phyloP scores from a whole-genome alignment of 1,139 yeast genomes.

The Blastobotrys arbuscula region DNA sequence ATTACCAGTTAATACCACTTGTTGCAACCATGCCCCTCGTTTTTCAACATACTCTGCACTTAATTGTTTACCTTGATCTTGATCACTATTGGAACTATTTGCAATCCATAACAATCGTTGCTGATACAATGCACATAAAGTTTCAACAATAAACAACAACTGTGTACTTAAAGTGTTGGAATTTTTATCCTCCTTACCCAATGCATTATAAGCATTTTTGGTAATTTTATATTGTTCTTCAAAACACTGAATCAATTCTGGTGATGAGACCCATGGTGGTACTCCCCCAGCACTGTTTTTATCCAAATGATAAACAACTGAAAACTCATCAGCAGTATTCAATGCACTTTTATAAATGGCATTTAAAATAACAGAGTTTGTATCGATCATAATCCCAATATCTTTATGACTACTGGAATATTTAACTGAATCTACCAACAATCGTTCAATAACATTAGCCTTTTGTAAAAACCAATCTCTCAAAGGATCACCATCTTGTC shows the following conservation, averaged over 20 bases:
- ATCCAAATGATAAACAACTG: slow-evolving; percentile 21
- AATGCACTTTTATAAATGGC: slow-evolving; percentile 29
- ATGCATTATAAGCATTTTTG: slow-evolving; percentile 14
- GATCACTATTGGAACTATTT: slow-evolving; percentile 10
- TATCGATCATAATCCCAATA: slow-evolving; percentile 23
- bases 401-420: slow-evolving; percentile 13
- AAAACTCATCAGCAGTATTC: slow-evolving; percentile 20
- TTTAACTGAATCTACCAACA: slow-evolving; percentile 18
- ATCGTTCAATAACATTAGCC: slow-evolving; percentile 16
- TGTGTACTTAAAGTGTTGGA: slow-evolving; percentile 20
- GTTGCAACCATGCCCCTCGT: slow-evolving; percentile 49
- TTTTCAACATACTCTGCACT: slow-evolving; percentile 24
- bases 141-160: slow-evolving; percentile 28
- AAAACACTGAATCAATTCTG: slow-evolving; percentile 23
- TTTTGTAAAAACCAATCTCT: slow-evolving; percentile 27
- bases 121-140: slow-evolving; percentile 29
- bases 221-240: slow-evolving; percentile 25
- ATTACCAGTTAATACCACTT: slow-evolving; percentile 45
- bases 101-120: slow-evolving; percentile 27
- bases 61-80: slow-evolving; percentile 20
- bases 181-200: slow-evolving; percentile 17
- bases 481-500: slow-evolving; percentile 18
- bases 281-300: slow-evolving; percentile 17
- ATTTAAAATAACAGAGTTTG: slow-evolving; percentile 27
- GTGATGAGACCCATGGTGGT: slow-evolving; percentile 33